Evolutionary conservation across 2,329 filamentous ascomycete genomes (phyloP).

Genomic region (Fusarium sp.): DNA sequence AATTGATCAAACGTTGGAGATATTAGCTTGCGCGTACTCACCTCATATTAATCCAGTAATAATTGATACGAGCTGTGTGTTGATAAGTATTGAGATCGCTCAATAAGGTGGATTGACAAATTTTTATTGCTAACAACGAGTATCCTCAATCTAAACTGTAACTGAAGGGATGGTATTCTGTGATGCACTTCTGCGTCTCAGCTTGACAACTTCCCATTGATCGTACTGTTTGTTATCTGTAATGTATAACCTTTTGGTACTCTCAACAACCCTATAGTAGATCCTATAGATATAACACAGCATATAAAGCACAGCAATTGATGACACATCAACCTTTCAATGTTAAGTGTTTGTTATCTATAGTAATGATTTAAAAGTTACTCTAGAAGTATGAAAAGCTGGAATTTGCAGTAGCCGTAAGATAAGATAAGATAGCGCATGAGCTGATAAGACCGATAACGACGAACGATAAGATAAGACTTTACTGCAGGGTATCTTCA

Average conservation of each 20-base stretch:
- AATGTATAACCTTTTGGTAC: no score
- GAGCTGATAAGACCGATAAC: neutral
- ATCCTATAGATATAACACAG: no score
- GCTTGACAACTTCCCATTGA: no score
- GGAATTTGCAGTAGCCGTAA: neutral
- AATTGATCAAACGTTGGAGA: neutral
- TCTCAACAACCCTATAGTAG: no score
- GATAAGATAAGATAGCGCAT: neutral
- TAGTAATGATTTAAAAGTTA: no score
- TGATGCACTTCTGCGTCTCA: neutral
- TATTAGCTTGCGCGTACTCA: neutral
- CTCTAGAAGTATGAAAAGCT: neutral
- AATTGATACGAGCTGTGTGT: neutral
- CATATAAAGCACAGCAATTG: no score
- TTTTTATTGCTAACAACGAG: neutral
- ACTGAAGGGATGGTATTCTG: neutral
- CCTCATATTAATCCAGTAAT: neutral
- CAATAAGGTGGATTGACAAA: neutral
- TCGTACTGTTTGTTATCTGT: no score
- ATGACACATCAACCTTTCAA: no score
- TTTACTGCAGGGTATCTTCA: neutral
- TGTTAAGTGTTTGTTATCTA: no score
- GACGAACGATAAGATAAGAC: neutral
- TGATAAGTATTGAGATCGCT: neutral
- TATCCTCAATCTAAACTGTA: neutral